phyloP scores from a whole-genome alignment of 1,284 basidiomycete species.

The Austroboletus niveus region DNA sequence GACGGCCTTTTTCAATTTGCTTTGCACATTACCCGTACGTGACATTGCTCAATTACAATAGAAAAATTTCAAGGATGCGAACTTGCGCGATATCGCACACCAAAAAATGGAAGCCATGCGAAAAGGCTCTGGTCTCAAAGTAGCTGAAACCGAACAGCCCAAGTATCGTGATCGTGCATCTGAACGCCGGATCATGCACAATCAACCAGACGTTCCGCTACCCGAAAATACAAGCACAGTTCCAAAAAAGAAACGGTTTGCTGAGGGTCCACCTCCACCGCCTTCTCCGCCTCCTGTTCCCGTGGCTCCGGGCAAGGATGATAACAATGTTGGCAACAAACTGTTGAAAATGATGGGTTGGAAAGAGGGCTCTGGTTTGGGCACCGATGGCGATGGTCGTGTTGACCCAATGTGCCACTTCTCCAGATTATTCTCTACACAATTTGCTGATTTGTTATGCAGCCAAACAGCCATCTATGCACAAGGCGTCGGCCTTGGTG shows the following conservation, averaged over 20 bases:
- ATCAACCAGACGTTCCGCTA: constrained; percentile 82
- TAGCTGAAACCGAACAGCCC: constrained; percentile 44
- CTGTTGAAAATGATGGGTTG: constrained; percentile 95
- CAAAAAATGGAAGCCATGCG: constrained; percentile 61
- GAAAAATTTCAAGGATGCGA: constrained; percentile 79
- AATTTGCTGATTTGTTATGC: constrained; percentile 9
- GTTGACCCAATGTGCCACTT: constrained; percentile 73
- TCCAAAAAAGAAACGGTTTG: constrained; percentile 47
- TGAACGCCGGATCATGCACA: constrained; percentile 83
- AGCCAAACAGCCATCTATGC: constrained; percentile 84
- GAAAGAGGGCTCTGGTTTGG: constrained; percentile 86
- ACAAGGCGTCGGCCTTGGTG: constrained; percentile 82
- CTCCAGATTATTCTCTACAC: constrained; percentile 1
- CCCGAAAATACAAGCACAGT: constrained; percentile 47
- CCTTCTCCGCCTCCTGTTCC: constrained; percentile 61
- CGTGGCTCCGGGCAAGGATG: constrained; percentile 70
- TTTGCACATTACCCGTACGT: too few species aligned
- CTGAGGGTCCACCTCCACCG: constrained; percentile 62
- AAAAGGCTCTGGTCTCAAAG: constrained; percentile 31
- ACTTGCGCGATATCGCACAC: constrained; percentile 68
- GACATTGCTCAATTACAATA: constrained; percentile 37
- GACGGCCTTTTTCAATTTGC: constrained; percentile 1
- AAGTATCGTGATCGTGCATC: constrained; percentile 92
- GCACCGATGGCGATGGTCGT: constrained; percentile 75
- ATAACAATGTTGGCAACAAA: constrained; percentile 85